These are phyloP conservation scores for Aureobasidium sp. DNA, from an alignment of 2,329 filamentous ascomycete genomes.

Conservation along the genomic window DNA sequence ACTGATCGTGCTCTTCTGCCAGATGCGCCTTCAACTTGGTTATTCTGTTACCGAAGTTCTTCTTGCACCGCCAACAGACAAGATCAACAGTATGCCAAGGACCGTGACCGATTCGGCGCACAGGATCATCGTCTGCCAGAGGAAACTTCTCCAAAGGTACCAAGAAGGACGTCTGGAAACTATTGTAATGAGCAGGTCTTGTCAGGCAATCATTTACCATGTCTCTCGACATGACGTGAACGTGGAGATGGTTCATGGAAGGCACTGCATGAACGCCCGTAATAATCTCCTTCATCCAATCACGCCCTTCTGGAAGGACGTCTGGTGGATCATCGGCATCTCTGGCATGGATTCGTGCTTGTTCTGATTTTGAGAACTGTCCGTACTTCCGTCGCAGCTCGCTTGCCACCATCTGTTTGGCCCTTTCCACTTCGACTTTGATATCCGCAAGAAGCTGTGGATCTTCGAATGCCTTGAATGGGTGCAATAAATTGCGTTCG, in stretches of 20 bases:
- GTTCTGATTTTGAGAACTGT: conserved; percentile 52
- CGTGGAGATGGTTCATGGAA: conserved; percentile 84
- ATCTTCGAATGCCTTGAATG: conserved; percentile 69
- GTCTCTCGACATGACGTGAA: conserved; percentile 79
- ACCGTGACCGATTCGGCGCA: conserved; percentile 47
- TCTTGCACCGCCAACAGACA: conserved; percentile 75
- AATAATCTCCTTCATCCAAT: conserved; percentile 68
- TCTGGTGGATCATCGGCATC: conserved; percentile 32
- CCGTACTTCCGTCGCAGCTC: conserved; percentile 67
- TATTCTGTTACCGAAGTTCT: conserved; percentile 66
- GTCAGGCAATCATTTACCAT: conserved; percentile 63
- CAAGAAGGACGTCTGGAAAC: conserved; percentile 79
- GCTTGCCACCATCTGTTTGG: conserved; percentile 57
- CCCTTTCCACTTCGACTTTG: conserved; percentile 49
- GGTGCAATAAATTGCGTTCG: conserved; percentile 54
- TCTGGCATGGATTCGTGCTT: conserved; percentile 55
- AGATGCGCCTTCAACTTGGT: conserved; percentile 66
- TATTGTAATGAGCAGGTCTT: conserved; percentile 84
- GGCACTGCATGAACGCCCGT: conserved; percentile 79
- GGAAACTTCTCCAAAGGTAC: conserved; percentile 73
- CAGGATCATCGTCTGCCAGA: conserved; percentile 53
- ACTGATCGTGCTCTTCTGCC: conserved; percentile 61
- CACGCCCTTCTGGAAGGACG: conserved; percentile 58
- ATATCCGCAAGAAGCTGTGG: conserved; percentile 57
- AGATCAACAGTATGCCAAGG: conserved; percentile 58